These are phyloP conservation scores for Pythium chondricola DNA, from an alignment of 352 stramenopile species.

Conservation along the genomic window DNA sequence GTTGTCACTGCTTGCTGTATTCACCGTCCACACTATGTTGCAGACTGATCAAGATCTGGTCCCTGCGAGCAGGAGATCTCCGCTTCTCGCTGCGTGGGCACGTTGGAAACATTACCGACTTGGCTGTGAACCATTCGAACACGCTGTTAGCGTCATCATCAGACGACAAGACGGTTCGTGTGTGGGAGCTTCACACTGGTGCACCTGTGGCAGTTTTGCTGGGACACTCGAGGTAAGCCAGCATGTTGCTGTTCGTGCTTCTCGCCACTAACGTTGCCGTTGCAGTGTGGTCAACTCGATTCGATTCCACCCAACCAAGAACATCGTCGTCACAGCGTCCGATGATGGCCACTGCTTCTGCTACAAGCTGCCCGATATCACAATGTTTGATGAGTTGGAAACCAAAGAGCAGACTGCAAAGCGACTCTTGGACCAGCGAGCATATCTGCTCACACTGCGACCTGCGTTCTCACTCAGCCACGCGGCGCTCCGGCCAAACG, in stretches of 20 bases:
- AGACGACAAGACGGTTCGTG: constrained; percentile 84
- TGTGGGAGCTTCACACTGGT: constrained; percentile 84
- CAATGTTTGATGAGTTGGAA: constrained; percentile 37
- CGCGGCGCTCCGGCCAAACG: constrained; percentile 11
- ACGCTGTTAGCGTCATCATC: constrained; percentile 81
- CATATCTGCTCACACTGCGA: constrained; percentile 77
- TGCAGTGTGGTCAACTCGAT: constrained; percentile 74
- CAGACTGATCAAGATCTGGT: constrained; percentile 97
- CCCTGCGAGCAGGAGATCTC: constrained; percentile 75
- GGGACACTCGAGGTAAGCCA: constrained; percentile 72
- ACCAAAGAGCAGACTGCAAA: constrained; percentile 77
- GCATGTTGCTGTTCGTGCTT: background rate
- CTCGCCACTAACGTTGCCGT: constrained; percentile 1
- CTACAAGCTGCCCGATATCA: constrained; percentile 84
- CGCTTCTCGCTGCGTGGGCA: constrained; percentile 80
- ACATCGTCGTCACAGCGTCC: constrained; percentile 88
- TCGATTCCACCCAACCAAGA: constrained; percentile 82
- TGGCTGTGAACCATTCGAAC: constrained; percentile 83
- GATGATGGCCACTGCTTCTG: constrained; percentile 89
- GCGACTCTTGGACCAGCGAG: constrained; percentile 55
- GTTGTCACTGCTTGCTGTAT: too few relatives aligned
- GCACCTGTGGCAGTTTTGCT: constrained; percentile 80
- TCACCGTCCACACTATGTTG: constrained; percentile 5
- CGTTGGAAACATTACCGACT: constrained; percentile 85
- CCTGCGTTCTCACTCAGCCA: constrained; percentile 78